Evolutionary conservation across 2,329 filamentous ascomycete genomes (phyloP), one percentile per base, ranked within the genome.

Genomic region (Colletotrichum sp.): DNA sequence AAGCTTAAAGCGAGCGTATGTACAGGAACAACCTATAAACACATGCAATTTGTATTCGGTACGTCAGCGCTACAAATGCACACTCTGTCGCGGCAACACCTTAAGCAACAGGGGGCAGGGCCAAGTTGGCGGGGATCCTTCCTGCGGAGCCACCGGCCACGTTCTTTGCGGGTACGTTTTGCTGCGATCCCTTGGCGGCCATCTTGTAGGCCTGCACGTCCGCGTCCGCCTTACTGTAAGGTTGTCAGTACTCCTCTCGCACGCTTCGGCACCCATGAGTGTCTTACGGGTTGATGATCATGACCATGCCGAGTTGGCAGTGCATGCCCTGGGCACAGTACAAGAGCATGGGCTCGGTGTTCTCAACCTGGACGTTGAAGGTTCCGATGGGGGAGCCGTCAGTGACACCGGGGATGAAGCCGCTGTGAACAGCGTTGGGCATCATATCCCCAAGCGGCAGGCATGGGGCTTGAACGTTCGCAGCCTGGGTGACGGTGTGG

Each of bases 321-420:
- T 90, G 87, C 8, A 83, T 84, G 0, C 81, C 84, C 5, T 84
- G 84, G 0, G 87, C 86, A 70, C 88, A 90, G 79, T 89, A 90
- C 31, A 88, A 74, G 78, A 87, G 89, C 73, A 89, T 84, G 6
- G 87, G 83, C 9, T 86, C 82, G 0, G 84, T 83, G 70, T 81
- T 83, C 34, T 83, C 84, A 16, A 90, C 80, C 18, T 83, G 82
- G 76, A 90, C 82, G 68, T 83, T 86, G 77, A 89, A 90, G 2
- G 84, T 86, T 1, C 84, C 84, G 9, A 86, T 83, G 0, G 78
- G 81, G 3, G 78, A 78, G 64, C 84, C 81, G 0, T 82, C 83
- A 2, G 77, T 80, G 5, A 77, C 18, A 11, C 80, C 86, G 0
- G 84, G 83, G 6, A 86, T 84, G 62, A 85, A 84, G 0, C 85